phyloP scores from a whole-genome alignment of 2,329 filamentous ascomycete genomes.

The Epichloe brachyelytri region DNA sequence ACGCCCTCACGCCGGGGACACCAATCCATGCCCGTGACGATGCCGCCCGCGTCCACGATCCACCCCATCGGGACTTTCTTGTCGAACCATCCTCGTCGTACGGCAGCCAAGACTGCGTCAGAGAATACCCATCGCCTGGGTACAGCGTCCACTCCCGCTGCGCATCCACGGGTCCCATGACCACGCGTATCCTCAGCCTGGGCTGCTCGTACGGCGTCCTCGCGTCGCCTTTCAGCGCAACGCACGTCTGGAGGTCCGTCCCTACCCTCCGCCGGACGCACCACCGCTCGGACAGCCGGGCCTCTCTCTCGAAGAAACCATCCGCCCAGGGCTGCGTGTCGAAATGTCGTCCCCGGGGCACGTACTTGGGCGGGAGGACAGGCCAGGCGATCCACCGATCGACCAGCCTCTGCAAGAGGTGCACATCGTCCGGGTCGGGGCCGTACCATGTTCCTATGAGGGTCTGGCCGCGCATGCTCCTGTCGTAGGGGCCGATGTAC shows the following conservation, averaged over 20 bases:
- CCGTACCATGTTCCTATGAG: conserved; percentile 30
- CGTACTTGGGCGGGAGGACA: conserved; percentile 25
- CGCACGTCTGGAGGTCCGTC: conserved; percentile 5
- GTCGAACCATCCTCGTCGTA: conserved; percentile 13
- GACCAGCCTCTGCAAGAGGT: conserved; percentile 23
- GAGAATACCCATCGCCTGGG: conserved; percentile 12
- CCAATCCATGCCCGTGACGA: conserved; percentile 41
- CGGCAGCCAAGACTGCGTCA: conserved; percentile 19
- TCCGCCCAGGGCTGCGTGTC: conserved; percentile 28
- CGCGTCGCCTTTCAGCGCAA: conserved; percentile 12
- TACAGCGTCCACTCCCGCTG: conserved; percentile 19
- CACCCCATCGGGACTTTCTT: conserved; percentile 28
- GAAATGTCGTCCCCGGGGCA: conserved; percentile 15
- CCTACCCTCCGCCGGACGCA: conserved; percentile 11
- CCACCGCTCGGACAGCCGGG: conserved; percentile 19
- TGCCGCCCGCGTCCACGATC: conserved; percentile 41
- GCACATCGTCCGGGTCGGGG: conserved; percentile 22
- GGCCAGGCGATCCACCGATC: conserved; percentile 28
- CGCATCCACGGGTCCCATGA: conserved; percentile 19
- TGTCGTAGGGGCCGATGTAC: conserved; percentile 24
- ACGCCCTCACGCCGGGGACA: conserved; percentile 24
- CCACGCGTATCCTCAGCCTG: conserved; percentile 17
- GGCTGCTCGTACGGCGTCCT: conserved; percentile 17
- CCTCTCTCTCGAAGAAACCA: conserved; percentile 20
- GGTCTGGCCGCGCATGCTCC: conserved; percentile 18